Evolutionary conservation across 1,284 basidiomycete species (phyloP), one percentile per base, ranked within the genome.

Genomic region (Pisolithus thermaeus): DNA sequence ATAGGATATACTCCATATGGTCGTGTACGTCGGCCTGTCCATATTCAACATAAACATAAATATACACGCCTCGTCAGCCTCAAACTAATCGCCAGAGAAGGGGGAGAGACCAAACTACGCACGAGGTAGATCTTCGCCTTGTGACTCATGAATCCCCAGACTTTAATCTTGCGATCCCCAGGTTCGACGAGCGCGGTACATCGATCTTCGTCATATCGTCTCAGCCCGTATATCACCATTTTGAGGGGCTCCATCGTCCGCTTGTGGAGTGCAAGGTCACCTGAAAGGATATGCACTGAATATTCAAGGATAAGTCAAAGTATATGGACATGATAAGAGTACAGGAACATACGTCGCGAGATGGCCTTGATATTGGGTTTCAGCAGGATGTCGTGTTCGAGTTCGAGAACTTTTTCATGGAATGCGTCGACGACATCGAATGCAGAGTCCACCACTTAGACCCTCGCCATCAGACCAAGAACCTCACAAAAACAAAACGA

Each of bases 241-340:
- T 79, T 84, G 61, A 87, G 77, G 0, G 84, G 84, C 49, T 79
- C 81, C 8, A 87, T 71, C 3, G 83, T 85, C 14, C 83, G 77
- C 64, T 84, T 85, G 61, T 83, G 81, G 52, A 84, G 67, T 46
- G 80, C 82, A 12, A 87, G 71, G 60, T 87, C 84, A n/a, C 81
- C 84, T 36, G 82, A 84, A 16, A 87, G 70, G 48, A 87, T 84
- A 56, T 87, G 84, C 49, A 87, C 83, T 85, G 49, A 20, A n/a
- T 23, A n/a, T 9, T 12, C 12, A 47, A 25, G 35, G 23, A 14
- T 7, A 32, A 37, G 39, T 37, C 8, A 47, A 28, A 30, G 36
- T 6, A 23, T 27, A 47, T 20, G 40, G 9, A 18, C 42, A 20
- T 47, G 18, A 41, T 20, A 37, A 7, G 39, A 23, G 39, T 35